Base-by-base conservation (phyloP, 352 stramenopile species). In the Phytopythium mirpurense region DNA sequence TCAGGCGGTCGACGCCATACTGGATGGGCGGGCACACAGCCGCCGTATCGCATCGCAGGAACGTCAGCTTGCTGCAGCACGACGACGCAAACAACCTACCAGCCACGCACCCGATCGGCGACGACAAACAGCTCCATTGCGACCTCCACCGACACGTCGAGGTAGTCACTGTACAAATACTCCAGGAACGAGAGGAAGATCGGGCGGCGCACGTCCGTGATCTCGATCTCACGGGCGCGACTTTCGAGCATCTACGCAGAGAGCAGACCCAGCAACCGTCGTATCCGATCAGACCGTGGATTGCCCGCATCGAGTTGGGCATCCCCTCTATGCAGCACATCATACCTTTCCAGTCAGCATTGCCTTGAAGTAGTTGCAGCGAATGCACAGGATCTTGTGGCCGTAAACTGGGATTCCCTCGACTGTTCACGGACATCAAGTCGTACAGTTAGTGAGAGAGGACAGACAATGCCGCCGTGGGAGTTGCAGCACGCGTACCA, bases 121-220 rank as follows among this genome's bases (percentile, higher is more conserved):
- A 87, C 87, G 40, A 97, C 95, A 65, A 98, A 98, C 1, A 98
- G 74, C 54, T 97, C 91, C 67, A 98, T 96, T 9, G 93, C 93
- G 54, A 96, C 72, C 49, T 98, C 93, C 9, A 96, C 74, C 14
- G 80, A 82, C 27, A 95, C 77, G 37, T 97, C 89, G 43, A 98
- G 79, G 60, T 96, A 91, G 59, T 98, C 95, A 36, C 92, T 98
- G 68, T 98, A 98, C 36, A 98, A 67, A 65, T 98, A 98, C 57
- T 98, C 90, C 53, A 98, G 70, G 55, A 98, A 86, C 5, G 93
- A 78, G 31, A 98, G 72, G 63, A 98, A 98, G 45, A 98, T 96
- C 12, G 75, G 72, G 23, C 84, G 78, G 34, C 87, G 86, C 14
- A 98, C 92, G 42, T 97, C 93, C 15, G 89, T 93, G 58, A 98